Evolutionary conservation across 2,329 filamentous ascomycete genomes (phyloP).

Genomic region (Phyllachora maydis): DNA sequence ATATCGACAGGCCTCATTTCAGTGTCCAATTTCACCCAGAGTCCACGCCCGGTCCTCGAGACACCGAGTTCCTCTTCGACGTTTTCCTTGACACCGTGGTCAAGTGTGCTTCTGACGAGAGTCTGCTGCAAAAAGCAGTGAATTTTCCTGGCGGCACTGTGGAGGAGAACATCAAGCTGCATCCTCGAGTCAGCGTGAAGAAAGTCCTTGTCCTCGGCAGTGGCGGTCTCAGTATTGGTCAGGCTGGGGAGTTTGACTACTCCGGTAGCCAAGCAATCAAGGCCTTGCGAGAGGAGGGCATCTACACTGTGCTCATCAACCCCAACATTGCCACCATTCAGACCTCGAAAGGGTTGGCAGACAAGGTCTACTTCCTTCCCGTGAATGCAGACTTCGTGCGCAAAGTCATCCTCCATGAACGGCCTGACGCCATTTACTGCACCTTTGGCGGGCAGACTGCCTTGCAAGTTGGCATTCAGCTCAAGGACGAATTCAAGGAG

Average conservation of each 20-base stretch:
- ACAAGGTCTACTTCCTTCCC: constrained; percentile 97
- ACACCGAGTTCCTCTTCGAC: constrained; percentile 94
- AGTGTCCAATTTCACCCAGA: constrained; percentile 99
- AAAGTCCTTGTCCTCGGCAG: constrained; percentile 89
- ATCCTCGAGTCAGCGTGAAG: constrained; percentile 70
- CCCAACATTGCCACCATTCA: constrained; percentile 98
- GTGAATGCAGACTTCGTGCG: constrained; percentile 94
- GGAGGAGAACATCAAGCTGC: constrained; percentile 54
- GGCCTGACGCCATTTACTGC: constrained; percentile 89
- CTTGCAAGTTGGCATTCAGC: constrained; percentile 86
- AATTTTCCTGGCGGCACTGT: constrained; percentile 70
- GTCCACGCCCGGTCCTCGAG: constrained; percentile 82
- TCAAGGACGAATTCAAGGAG: constrained; percentile 88
- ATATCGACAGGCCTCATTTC: constrained; percentile 73
- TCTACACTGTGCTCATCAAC: constrained; percentile 96
- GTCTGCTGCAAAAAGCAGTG: constrained; percentile 52
- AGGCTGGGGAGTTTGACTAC: constrained; percentile 97
- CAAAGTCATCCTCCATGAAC: constrained; percentile 90
- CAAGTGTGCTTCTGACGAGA: constrained; percentile 45
- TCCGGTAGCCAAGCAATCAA: constrained; percentile 98
- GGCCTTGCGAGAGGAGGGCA: constrained; percentile 90
- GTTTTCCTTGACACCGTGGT: constrained; percentile 80
- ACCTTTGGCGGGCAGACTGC: constrained; percentile 97
- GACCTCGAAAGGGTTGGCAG: constrained; percentile 89
- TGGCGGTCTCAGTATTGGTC: constrained; percentile 90